These are phyloP conservation scores for Eucalyptus brandiana DNA, from an alignment of 345 rosid genomes.

Conservation along the genomic window DNA sequence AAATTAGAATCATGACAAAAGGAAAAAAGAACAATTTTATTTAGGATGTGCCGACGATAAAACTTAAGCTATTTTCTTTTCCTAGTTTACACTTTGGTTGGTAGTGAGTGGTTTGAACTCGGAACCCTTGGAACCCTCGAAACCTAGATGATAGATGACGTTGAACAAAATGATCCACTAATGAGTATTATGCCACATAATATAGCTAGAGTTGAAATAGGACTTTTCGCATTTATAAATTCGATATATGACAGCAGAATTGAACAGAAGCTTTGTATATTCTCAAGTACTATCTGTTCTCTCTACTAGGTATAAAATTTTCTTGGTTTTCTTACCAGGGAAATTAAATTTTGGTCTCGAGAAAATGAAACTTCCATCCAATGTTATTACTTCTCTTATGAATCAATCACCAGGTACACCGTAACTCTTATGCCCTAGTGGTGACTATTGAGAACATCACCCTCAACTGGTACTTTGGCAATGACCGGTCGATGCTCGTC, in stretches of 20 bases:
- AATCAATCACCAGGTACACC: constrained; percentile 13
- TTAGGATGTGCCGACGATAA: background rate
- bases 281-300: background rate
- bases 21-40: background rate
- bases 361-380: background rate
- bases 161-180: background rate
- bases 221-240: background rate
- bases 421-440: constrained; percentile 39
- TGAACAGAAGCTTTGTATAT: background rate
- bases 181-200: background rate
- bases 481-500: constrained; percentile 39
- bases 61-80: background rate
- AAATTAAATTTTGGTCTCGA: background rate
- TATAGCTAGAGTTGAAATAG: background rate
- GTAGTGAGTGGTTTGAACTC: background rate
- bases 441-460: constrained; percentile 48
- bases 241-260: background rate
- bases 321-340: background rate
- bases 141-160: background rate
- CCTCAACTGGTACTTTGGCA: constrained; percentile 27
- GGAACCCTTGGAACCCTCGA: background rate
- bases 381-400: background rate
- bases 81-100: background rate
- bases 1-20: background rate
- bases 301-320: background rate